phyloP scores from a whole-genome alignment of 352 stramenopile species.

The Pythium grandisporangium region DNA sequence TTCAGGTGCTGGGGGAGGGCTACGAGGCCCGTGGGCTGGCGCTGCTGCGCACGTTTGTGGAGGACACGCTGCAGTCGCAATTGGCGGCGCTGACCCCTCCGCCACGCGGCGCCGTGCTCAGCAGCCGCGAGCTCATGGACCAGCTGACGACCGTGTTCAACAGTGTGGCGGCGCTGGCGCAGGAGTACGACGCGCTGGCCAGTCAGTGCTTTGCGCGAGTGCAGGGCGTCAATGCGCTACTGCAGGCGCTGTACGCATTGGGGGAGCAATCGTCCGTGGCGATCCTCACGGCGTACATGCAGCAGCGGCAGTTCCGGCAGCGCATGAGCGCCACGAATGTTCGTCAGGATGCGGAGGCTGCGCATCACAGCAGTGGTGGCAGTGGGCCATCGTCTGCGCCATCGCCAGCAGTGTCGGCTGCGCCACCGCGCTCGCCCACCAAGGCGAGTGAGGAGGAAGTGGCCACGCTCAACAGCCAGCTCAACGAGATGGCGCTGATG shows the following conservation, averaged over 20 bases:
- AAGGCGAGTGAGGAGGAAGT: slow-evolving; percentile 71
- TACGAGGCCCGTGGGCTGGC: slow-evolving; percentile 63
- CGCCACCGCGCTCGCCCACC: too few relatives aligned
- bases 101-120: slow-evolving; percentile 50
- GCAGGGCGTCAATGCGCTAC: slow-evolving; percentile 35
- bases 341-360: slow-evolving; percentile 2
- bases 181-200: slow-evolving; percentile 53
- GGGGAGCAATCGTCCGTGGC: slow-evolving; percentile 43
- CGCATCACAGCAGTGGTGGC: slow-evolving; percentile 8
- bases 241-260: slow-evolving; percentile 41
- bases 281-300: slow-evolving; percentile 66
- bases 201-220: slow-evolving; percentile 43
- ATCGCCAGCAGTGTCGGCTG: slow-evolving; percentile 1
- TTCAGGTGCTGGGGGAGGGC: slow-evolving; percentile 49
- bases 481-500: slow-evolving; percentile 81
- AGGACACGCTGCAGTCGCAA: slow-evolving; percentile 20
- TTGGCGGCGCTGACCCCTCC: slow-evolving; percentile 21
- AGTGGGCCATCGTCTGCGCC: slow-evolving; percentile 7
- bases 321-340: slow-evolving; percentile 29
- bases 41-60: slow-evolving; percentile 44
- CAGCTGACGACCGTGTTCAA: slow-evolving; percentile 75
- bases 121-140: slow-evolving; percentile 65
- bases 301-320: slow-evolving; percentile 60
- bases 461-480: slow-evolving; percentile 67
- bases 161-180: slow-evolving; percentile 44